phyloP scores from a whole-genome alignment of 805 yeast species.

The Hanseniaspora meyeri region DNA sequence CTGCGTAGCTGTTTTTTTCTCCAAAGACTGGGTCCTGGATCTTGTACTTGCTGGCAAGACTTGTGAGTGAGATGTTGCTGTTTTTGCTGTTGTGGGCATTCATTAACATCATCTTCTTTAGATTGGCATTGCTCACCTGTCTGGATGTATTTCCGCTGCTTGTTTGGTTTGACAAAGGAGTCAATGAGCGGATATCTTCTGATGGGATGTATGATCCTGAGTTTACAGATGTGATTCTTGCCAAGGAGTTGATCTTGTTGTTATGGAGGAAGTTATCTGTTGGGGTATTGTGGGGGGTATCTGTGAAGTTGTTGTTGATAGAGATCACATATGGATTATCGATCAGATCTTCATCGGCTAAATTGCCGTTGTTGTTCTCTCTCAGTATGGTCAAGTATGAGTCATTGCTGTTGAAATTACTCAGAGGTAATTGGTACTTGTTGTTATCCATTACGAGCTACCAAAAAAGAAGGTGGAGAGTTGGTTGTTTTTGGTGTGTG shows the following conservation, averaged over 20 bases:
- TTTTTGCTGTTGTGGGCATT: not conserved
- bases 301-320: not conserved
- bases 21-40: not conserved
- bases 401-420: slow-evolving; percentile 1
- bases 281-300: not conserved
- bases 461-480: no score
- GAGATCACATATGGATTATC: slow-evolving; percentile 5
- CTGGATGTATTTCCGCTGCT: slow-evolving; percentile 3
- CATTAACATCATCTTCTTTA: slow-evolving; percentile 11
- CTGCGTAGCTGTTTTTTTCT: not conserved
- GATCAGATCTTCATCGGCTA: not conserved
- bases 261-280: not conserved
- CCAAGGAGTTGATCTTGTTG: not conserved
- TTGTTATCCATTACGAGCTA: not conserved
- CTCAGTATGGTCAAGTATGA: not conserved
- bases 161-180: not conserved
- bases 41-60: slow-evolving; percentile 1
- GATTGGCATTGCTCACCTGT: slow-evolving; percentile 6
- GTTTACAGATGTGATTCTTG: slow-evolving; percentile 12
- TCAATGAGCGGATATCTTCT: slow-evolving; percentile 1
- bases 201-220: slow-evolving; percentile 8
- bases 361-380: not conserved
- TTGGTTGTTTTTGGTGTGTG: no score
- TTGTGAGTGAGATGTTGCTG: not conserved
- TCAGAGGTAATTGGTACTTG: not conserved